Evolutionary conservation across 768 basidiomycete species (phyloP).

Genomic region (Guyanaporus albipodus): DNA sequence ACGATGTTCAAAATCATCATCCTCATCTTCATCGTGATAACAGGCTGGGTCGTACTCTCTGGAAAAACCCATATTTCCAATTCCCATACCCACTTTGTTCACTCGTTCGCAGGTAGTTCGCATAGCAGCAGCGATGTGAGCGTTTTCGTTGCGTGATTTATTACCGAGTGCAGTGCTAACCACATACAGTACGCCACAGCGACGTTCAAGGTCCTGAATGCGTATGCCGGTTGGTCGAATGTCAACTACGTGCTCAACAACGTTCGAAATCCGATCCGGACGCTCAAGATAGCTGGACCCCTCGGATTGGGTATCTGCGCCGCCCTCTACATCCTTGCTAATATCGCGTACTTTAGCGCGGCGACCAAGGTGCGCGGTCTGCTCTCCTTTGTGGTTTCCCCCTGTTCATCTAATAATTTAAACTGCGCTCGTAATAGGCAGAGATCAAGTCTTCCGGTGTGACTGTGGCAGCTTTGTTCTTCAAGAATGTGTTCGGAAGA

Average conservation of each 20-base stretch:
- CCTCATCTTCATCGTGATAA: conserved; percentile 51
- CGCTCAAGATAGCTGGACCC: conserved; percentile 59
- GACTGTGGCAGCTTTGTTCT: conserved; percentile 59
- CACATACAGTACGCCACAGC: conserved; percentile 52
- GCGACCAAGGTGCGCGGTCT: conserved; percentile 18
- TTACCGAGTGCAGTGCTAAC: not conserved
- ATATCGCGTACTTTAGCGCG: conserved; percentile 53
- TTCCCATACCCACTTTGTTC: conserved; percentile 52
- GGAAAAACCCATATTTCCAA: conserved; percentile 53
- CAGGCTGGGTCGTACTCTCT: conserved; percentile 58
- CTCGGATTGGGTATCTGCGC: conserved; percentile 54
- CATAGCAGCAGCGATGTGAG: conserved; percentile 47
- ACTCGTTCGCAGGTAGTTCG: conserved; percentile 55
- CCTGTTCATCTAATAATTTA: not conserved
- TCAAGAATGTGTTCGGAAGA: conserved; percentile 53
- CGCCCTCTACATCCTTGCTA: conserved; percentile 50
- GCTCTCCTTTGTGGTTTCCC: not conserved
- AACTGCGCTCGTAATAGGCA: conserved; percentile 20
- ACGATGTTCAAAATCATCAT: conserved; percentile 54
- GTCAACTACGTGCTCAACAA: conserved; percentile 58
- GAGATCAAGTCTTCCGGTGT: conserved; percentile 47
- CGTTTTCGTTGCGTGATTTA: not conserved
- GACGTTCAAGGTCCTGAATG: conserved; percentile 56
- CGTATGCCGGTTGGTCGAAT: conserved; percentile 53
- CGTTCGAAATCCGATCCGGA: conserved; percentile 55